Percentiles rank a stretch among this genome's conserved stretches.
phyloP scores from a whole-genome alignment of 23 red algal species.

The Porphyridium purpureum region DNA sequence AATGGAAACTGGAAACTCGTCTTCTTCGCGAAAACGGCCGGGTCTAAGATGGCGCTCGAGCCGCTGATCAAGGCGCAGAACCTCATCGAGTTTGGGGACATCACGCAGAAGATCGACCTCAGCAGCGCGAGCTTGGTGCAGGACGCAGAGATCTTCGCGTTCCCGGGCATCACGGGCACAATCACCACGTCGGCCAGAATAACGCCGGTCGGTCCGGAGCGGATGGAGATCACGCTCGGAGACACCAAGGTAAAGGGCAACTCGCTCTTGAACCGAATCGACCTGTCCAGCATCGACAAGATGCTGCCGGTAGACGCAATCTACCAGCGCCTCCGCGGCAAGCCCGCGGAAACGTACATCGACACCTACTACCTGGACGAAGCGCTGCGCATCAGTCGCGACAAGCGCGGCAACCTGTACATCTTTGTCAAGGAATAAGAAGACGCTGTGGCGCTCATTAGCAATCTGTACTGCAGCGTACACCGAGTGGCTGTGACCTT shows the following conservation, averaged over 20 bases:
- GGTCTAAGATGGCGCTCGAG: constrained; percentile 17
- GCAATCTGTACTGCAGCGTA: no score
- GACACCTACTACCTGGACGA: constrained; percentile 87
- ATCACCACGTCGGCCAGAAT: constrained; percentile 39
- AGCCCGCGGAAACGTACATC: constrained; percentile 32
- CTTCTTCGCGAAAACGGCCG: constrained; percentile 26
- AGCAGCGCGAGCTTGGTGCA: constrained; percentile 48
- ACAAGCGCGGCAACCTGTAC: constrained; percentile 43
- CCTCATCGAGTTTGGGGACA: constrained; percentile 44
- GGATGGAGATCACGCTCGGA: constrained; percentile 63
- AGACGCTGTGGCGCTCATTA: no score
- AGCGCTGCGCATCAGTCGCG: constrained; percentile 43
- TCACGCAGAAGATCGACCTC: constrained; percentile 47
- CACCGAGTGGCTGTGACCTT: no score
- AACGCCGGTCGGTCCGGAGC: constrained; percentile 52
- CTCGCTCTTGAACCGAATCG: constrained; percentile 40
- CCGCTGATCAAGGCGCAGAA: constrained; percentile 48
- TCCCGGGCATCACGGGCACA: constrained; percentile 42
- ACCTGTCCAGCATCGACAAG: constrained; percentile 63
- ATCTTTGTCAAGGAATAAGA: constrained; percentile 43
- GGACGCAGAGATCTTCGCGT: constrained; percentile 56
- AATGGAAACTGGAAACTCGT: constrained; percentile 76
- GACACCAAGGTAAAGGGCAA: constrained; percentile 55
- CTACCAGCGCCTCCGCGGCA: constrained; percentile 19
- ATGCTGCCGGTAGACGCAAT: constrained; percentile 75